A percentile compares a stretch with the other conserved stretches of the same genome.
Evolutionary conservation across 75 land plant species (phyloP).

Genomic region (Picea sitchensis): DNA sequence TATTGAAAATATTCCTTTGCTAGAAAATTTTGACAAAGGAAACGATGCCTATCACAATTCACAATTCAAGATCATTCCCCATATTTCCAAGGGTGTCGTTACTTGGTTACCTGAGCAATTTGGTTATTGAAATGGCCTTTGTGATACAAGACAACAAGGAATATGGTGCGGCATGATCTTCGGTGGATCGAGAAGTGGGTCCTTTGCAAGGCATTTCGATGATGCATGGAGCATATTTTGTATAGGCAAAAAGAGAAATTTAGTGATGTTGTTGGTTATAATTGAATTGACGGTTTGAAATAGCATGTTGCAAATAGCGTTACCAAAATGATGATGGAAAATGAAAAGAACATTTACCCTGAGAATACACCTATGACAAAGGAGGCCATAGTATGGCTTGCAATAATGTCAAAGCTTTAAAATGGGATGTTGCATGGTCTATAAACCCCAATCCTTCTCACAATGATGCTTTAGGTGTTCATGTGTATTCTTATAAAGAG

Average conservation of each 20-base stretch:
- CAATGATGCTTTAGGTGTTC: conserved; percentile 87
- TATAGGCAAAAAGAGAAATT: conserved; percentile 98
- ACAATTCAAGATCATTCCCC: conserved; percentile 91
- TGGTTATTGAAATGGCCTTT: conserved; percentile 93
- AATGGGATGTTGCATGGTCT: conserved; percentile 88
- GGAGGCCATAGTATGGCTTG: conserved; percentile 95
- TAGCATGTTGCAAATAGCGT: conserved; percentile 71
- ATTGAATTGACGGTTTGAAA: conserved; percentile 96
- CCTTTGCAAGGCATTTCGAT: too few species aligned
- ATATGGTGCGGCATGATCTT: too few species aligned
- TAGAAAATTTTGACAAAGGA: conserved; percentile 77
- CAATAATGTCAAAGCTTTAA: conserved; percentile 87
- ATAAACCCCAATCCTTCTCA: conserved; percentile 89
- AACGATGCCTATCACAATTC: conserved; percentile 86
- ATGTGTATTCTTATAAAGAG: conserved; percentile 56
- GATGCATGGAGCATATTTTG: conserved; percentile 64
- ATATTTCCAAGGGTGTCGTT: conserved; percentile 90
- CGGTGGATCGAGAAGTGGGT: too few species aligned
- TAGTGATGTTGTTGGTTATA: conserved; percentile 98
- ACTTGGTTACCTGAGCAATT: conserved; percentile 84
- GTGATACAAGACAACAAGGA: conserved; percentile 57
- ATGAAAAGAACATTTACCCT: conserved; percentile 68
- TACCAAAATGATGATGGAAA: conserved; percentile 69
- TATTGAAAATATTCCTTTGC: conserved; percentile 52
- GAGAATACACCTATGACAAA: conserved; percentile 78